Evolutionary conservation across 2,329 filamentous ascomycete species (phyloP).

Genomic region (Monilinia laxa): DNA sequence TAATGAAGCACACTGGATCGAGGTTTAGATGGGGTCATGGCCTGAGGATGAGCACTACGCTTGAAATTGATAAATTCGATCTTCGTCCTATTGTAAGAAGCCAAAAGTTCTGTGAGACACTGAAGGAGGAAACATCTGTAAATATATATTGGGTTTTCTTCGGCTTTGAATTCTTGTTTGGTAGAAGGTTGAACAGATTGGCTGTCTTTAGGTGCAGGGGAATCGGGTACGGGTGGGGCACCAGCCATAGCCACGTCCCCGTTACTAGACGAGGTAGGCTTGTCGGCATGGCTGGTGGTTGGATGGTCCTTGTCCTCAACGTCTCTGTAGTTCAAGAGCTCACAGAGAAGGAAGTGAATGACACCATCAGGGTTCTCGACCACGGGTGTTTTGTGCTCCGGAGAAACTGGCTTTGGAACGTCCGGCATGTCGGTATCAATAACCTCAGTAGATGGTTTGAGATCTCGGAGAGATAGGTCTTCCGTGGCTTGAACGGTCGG

Average conservation of each 20-base stretch:
- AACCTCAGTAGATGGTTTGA: slow-evolving; percentile 61
- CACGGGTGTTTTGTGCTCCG: slow-evolving; percentile 76
- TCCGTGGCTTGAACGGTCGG: slow-evolving; percentile 41
- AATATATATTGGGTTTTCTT: slow-evolving; percentile 93
- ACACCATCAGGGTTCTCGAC: slow-evolving; percentile 94
- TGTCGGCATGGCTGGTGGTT: slow-evolving; percentile 33
- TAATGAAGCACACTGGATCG: slow-evolving; percentile 93
- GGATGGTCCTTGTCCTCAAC: slow-evolving; percentile 78
- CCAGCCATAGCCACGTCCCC: slow-evolving; percentile 36
- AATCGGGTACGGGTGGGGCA: slow-evolving; percentile 41
- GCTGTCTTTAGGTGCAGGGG: slow-evolving; percentile 29
- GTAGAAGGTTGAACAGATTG: slow-evolving; percentile 53
- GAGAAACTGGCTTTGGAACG: slow-evolving; percentile 56
- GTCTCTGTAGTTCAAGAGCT: slow-evolving; percentile 87
- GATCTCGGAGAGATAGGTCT: slow-evolving; percentile 45
- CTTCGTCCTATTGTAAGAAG: slow-evolving; percentile 92
- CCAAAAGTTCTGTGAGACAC: slow-evolving; percentile 84
- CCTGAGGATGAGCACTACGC: slow-evolving; percentile 79
- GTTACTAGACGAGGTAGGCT: slow-evolving; percentile 25
- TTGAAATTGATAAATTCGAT: slow-evolving; percentile 99
- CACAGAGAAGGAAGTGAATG: slow-evolving; percentile 89
- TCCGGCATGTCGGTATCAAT: slow-evolving; percentile 62
- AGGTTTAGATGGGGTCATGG: slow-evolving; percentile 84
- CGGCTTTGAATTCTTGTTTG: slow-evolving; percentile 82
- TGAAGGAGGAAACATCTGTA: slow-evolving; percentile 95